Percentiles rank a stretch among this genome's conserved stretches.
These are phyloP conservation scores for Tolypocladium ophioglossoides DNA, from an alignment of 2,329 filamentous ascomycete species.

Conservation along the genomic window DNA sequence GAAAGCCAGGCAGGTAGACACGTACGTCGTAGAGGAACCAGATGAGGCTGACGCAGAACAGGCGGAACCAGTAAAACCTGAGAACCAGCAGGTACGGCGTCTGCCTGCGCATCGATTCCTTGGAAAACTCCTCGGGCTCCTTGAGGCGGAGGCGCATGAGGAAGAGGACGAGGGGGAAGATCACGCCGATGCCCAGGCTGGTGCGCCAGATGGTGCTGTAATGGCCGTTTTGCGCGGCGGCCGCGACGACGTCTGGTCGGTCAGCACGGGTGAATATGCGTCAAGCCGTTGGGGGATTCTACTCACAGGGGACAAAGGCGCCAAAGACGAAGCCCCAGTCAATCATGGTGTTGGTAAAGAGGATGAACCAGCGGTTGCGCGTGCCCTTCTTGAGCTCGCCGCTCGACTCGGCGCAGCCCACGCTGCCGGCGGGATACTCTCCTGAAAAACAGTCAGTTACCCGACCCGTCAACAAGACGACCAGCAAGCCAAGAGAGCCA, in stretches of 20 bases:
- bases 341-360: constrained; percentile 85
- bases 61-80: constrained; percentile 62
- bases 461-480: background rate
- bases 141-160: constrained; percentile 61
- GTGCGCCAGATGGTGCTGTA: constrained; percentile 72
- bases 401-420: constrained; percentile 74
- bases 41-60: constrained; percentile 60
- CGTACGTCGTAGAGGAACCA: constrained; percentile 76
- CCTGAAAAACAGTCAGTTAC: constrained; percentile 20
- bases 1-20: background rate
- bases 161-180: constrained; percentile 66
- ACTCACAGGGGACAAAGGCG: constrained; percentile 57
- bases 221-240: constrained; percentile 48
- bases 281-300: background rate
- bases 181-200: constrained; percentile 64
- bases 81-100: constrained; percentile 46
- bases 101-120: constrained; percentile 54
- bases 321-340: constrained; percentile 75
- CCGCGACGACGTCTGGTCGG: constrained; percentile 35
- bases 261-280: background rate
- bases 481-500: too few species aligned
- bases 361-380: constrained; percentile 82
- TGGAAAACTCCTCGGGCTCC: constrained; percentile 69
- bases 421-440: constrained; percentile 74
- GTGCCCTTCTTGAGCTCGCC: constrained; percentile 72